Conservation (phyloP, 2,329 filamentous ascomycete genomes). For the Sporothrix sp. region DNA sequence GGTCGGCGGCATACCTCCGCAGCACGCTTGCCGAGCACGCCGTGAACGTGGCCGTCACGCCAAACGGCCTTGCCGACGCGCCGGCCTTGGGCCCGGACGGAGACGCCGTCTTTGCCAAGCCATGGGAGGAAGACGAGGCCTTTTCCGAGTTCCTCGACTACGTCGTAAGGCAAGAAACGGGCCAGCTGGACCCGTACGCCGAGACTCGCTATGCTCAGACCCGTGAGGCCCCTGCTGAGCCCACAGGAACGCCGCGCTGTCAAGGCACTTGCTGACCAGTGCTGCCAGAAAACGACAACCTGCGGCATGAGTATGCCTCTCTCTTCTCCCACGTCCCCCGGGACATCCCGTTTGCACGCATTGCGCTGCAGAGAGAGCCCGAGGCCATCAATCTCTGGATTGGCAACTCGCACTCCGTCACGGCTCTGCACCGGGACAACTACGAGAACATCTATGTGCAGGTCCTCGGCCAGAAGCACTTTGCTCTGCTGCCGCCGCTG, state of each 20-base stretch:
- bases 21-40: slow-evolving; percentile 41
- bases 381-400: slow-evolving; percentile 81
- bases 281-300: slow-evolving; percentile 63
- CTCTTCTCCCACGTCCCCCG: slow-evolving; percentile 54
- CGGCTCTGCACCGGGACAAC: slow-evolving; percentile 70
- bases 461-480: slow-evolving; percentile 62
- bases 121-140: slow-evolving; percentile 53
- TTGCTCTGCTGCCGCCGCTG: slow-evolving; percentile 62
- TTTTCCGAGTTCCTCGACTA: slow-evolving; percentile 55
- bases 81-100: slow-evolving; percentile 33
- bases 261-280: neutral
- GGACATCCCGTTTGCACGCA: slow-evolving; percentile 61
- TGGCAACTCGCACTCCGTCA: slow-evolving; percentile 59
- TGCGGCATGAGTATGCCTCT: slow-evolving; percentile 58
- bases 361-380: slow-evolving; percentile 54
- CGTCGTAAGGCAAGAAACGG: slow-evolving; percentile 47
- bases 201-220: slow-evolving; percentile 67
- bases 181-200: slow-evolving; percentile 18
- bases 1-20: slow-evolving; percentile 53
- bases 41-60: slow-evolving; percentile 73
- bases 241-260: neutral
- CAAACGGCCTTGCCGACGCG: slow-evolving; percentile 49
- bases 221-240: slow-evolving; percentile 36
- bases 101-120: slow-evolving; percentile 55
- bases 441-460: slow-evolving; percentile 84